phyloP scores from a whole-genome alignment of 176 grass and related monocot species.

The Triticum aestivum region DNA sequence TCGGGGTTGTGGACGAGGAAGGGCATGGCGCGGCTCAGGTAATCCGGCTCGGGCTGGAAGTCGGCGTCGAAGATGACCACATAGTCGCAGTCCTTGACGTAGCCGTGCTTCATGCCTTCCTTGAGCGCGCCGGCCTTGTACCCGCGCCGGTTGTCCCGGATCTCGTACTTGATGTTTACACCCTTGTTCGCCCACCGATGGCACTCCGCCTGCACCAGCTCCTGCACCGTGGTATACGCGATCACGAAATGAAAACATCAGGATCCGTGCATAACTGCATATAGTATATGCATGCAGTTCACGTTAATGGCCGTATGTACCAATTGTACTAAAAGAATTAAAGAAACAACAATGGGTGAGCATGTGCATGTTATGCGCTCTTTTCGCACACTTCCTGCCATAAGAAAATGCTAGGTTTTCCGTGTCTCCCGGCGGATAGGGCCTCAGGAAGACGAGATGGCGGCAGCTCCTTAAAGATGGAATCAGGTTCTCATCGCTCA shows the following conservation, averaged over 20 bases:
- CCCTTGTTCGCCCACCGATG: constrained; percentile 76
- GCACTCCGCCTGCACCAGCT: constrained; percentile 63
- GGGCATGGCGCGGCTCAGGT: constrained; percentile 62
- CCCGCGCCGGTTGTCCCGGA: constrained; percentile 65
- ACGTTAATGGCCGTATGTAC: not conserved
- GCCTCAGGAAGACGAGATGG: too few relatives aligned
- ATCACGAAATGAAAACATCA: not conserved
- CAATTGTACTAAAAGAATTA: too few relatives aligned
- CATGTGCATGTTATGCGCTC: too few relatives aligned
- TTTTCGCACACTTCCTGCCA: too few relatives aligned
- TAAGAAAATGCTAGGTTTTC: too few relatives aligned
- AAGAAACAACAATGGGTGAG: too few relatives aligned
- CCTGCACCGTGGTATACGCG: constrained; percentile 24
- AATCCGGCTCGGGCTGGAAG: constrained; percentile 88
- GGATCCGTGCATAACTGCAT: not conserved
- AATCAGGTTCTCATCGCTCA: too few relatives aligned
- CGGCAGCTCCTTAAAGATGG: too few relatives aligned
- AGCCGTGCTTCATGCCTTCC: constrained; percentile 83
- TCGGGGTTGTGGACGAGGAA: constrained; percentile 84
- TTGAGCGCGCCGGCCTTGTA: constrained; percentile 94
- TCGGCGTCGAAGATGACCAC: constrained; percentile 94
- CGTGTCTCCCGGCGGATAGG: too few relatives aligned
- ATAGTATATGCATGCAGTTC: not conserved
- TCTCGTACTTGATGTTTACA: constrained; percentile 80
- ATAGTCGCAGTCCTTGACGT: constrained; percentile 64